Evolutionary conservation across 2,329 filamentous ascomycete genomes (phyloP), one percentile per base, ranked within the genome.

Genomic region (Beauveria scarabaeidicola): DNA sequence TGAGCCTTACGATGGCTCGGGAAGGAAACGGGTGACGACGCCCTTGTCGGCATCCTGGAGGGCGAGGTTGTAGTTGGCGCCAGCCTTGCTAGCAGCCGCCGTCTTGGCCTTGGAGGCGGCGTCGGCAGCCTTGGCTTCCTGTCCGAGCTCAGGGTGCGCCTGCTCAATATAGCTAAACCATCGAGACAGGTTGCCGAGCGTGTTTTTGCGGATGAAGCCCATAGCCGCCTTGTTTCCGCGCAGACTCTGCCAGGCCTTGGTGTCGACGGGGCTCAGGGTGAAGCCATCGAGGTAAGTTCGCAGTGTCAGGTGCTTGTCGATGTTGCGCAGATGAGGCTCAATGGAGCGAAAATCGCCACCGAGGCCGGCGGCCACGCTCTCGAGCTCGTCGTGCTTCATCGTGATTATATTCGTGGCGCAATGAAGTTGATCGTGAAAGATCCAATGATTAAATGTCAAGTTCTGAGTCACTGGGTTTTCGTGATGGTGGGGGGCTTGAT

Each of bases 141-240:
- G 75, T 68, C 86, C 81, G 61, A 91, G 83, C 80, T 91, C 90
- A 17, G 88, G 88, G 73, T 92, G 89, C 41, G 82, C 84, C 66
- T 90, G 84, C 73, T 96, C 91, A 65, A 97, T 80, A 72, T 88
- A 96, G 67, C 79, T 82, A 75, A 92, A 96, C 93, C 93, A 97
- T 65, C 93, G 84, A 58, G 84, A 83, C 62, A 96, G 74, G 73
- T 94, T 96, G 61, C 82, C 78, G 66, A 93, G 84, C 29, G 84
- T 77, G 48, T 87, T 89, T 75, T 90, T 90, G 75, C 90, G 89
- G 67, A 96, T 81, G 66, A 89, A 90, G 4, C 89, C 85, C 65
- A 89, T 81, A 19, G 90, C 88, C n/a, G 91, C 89, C 63, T 90
- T 87, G 77, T 96, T 97, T 67, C 83, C 86, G 60, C 90, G 87